A percentile compares a stretch with the other conserved stretches of the same genome.
phyloP scores from a whole-genome alignment of 352 stramenopile species.

The Globisporangium megalacanthum region DNA sequence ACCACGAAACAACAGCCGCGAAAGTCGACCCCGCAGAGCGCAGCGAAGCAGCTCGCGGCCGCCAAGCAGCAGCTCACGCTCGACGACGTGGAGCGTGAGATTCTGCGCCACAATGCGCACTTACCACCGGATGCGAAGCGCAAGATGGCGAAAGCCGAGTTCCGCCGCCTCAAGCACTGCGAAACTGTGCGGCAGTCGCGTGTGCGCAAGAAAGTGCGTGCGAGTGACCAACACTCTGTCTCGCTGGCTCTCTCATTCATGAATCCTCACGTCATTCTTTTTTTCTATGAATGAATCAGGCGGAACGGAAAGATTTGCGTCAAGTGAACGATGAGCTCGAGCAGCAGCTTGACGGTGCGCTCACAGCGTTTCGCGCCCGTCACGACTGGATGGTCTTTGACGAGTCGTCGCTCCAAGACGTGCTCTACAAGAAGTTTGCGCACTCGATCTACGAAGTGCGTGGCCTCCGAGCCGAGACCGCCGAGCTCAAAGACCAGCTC shows the following conservation, averaged over 20 bases:
- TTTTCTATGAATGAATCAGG: conserved; percentile 14
- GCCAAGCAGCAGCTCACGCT: conserved; percentile 40
- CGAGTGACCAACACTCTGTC: too few species aligned
- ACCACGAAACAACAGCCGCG: neutral
- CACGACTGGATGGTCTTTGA: conserved; percentile 55
- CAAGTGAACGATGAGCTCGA: conserved; percentile 59
- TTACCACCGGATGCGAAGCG: conserved; percentile 37
- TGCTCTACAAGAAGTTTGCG: conserved; percentile 60
- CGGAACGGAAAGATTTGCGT: conserved; percentile 47
- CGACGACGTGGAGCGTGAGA: conserved; percentile 51
- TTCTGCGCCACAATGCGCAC: conserved; percentile 34
- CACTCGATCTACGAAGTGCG: conserved; percentile 75
- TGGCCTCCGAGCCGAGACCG: conserved; percentile 31
- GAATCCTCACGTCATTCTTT: conserved; percentile 1
- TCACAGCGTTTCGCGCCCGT: conserved; percentile 26
- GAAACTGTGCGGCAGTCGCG: conserved; percentile 75
- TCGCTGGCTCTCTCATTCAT: neutral
- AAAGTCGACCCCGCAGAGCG: neutral
- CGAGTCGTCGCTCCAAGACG: conserved; percentile 36
- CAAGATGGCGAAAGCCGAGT: conserved; percentile 59
- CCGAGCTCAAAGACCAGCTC: conserved; percentile 46
- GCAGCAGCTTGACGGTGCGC: conserved; percentile 26
- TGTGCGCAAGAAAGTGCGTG: conserved; percentile 61
- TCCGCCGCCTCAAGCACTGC: conserved; percentile 73
- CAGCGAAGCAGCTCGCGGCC: conserved; percentile 3